Conservation (phyloP, 441 rosid species). For the Gossypium lobatum region DNA sequence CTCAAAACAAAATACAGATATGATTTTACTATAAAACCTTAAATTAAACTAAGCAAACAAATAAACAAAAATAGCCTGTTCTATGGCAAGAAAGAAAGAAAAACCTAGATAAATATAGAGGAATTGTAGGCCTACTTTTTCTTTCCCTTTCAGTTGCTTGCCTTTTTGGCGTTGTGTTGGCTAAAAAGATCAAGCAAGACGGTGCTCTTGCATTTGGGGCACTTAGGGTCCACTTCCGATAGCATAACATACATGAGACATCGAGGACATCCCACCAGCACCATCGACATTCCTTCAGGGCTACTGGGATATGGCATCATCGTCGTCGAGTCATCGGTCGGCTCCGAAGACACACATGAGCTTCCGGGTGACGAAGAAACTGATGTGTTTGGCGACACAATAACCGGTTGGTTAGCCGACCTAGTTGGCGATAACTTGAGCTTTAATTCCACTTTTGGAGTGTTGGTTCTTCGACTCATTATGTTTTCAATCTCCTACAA, state of each 20-base stretch:
- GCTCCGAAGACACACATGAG: slow-evolving; percentile 32
- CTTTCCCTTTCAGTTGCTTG: not conserved
- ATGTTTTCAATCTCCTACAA: not conserved
- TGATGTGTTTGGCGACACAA: slow-evolving; percentile 7
- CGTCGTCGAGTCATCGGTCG: not conserved
- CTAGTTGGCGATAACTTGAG: slow-evolving; percentile 28
- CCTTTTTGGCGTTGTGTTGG: slow-evolving; percentile 15
- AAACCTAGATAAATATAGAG: too few species aligned
- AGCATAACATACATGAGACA: slow-evolving; percentile 42
- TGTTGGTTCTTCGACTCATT: slow-evolving; percentile 21
- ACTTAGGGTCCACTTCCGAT: slow-evolving; percentile 30
- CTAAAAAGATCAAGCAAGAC: slow-evolving; percentile 34
- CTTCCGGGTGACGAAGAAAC: slow-evolving; percentile 22
- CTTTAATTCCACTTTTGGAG: slow-evolving; percentile 28
- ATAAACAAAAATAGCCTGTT: too few species aligned
- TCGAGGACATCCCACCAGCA: slow-evolving; percentile 35
- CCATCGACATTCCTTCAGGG: slow-evolving; percentile 20
- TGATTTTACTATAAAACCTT: too few species aligned
- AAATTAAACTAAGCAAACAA: too few species aligned
- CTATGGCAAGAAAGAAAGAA: too few species aligned
- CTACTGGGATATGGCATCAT: slow-evolving; percentile 2
- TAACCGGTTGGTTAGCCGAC: not conserved
- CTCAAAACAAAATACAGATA: too few species aligned
- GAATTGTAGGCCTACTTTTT: too few species aligned
- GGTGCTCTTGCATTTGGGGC: slow-evolving; percentile 38